Evolutionary conservation across 2,329 filamentous ascomycete species (phyloP).

Genomic region (Alternaria dauci): DNA sequence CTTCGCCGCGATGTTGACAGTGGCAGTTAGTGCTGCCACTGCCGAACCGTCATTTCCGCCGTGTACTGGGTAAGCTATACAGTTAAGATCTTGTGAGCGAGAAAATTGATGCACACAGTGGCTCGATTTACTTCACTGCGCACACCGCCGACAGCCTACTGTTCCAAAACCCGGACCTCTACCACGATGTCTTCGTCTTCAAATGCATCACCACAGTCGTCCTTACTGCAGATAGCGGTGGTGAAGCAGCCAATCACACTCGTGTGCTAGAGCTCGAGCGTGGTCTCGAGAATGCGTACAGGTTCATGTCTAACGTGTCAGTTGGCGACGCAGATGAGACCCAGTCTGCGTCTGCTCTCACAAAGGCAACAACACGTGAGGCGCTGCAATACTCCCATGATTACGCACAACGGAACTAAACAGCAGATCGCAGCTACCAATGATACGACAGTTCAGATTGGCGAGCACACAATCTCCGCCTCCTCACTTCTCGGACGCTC

Average conservation of each 20-base stretch:
- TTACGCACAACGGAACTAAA: not conserved
- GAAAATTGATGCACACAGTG: constrained; percentile 24
- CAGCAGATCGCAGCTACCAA: constrained; percentile 5
- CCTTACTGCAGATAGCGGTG: constrained; percentile 37
- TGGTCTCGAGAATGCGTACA: constrained; percentile 35
- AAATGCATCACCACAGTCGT: constrained; percentile 38
- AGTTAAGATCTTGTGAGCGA: too few species aligned
- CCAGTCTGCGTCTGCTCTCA: not conserved
- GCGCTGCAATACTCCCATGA: not conserved
- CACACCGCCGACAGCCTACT: constrained; percentile 38
- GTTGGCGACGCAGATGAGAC: not conserved
- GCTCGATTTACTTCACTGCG: constrained; percentile 40
- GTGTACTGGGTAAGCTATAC: constrained; percentile 17
- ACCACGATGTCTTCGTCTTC: constrained; percentile 38
- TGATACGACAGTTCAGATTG: constrained; percentile 16
- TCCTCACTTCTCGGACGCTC: constrained; percentile 19
- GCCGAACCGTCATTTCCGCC: constrained; percentile 4
- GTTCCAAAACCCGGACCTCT: constrained; percentile 42
- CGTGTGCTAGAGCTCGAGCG: constrained; percentile 29
- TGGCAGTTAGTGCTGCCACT: too few species aligned
- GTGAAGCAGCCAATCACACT: constrained; percentile 24
- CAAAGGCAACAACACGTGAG: constrained; percentile 9
- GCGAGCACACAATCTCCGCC: constrained; percentile 15
- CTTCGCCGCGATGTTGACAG: constrained; percentile 8
- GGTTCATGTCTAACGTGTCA: constrained; percentile 27